Conservation (phyloP, 176 grass and related monocot species). For the Hyparrhenia diplandra region DNA sequence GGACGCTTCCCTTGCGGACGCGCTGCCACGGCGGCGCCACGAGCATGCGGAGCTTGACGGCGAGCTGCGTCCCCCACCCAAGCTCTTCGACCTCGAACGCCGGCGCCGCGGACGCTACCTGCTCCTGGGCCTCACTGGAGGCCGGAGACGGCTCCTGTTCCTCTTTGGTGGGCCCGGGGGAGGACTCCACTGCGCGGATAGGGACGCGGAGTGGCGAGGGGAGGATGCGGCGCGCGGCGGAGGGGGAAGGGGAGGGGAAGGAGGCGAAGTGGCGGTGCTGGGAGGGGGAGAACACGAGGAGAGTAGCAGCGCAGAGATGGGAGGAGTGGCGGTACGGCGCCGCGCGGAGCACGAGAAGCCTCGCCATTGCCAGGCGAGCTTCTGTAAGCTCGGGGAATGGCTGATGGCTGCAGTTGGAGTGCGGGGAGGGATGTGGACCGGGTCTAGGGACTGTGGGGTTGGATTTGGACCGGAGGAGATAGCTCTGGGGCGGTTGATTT, state of each 20-base stretch:
- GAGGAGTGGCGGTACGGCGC: constrained; percentile 43
- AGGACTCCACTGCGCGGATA: constrained; percentile 45
- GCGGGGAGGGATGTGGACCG: background rate
- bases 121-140: constrained; percentile 29
- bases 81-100: constrained; percentile 42
- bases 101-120: background rate
- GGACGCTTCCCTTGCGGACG: constrained; percentile 76
- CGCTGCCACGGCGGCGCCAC: constrained; percentile 79
- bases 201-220: constrained; percentile 36
- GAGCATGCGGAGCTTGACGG: constrained; percentile 68
- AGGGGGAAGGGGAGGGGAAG: background rate
- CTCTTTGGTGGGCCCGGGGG: constrained; percentile 41
- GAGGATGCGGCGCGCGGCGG: constrained; percentile 13
- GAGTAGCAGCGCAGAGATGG: constrained; percentile 14
- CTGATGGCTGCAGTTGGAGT: background rate
- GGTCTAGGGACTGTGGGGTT: constrained; percentile 25
- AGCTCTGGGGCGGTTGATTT: constrained; percentile 39
- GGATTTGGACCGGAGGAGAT: constrained; percentile 21
- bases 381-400: constrained; percentile 5
- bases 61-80: constrained; percentile 59
- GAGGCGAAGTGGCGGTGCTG: constrained; percentile 17
- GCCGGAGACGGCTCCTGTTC: constrained; percentile 19
- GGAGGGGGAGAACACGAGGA: constrained; percentile 19
- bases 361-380: constrained; percentile 45
- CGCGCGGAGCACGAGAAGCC: constrained; percentile 49